A percentile compares a stretch with the other conserved stretches of the same genome.
Evolutionary conservation across 352 stramenopile species (phyloP).

Genomic region (Pythium dissotocum): DNA sequence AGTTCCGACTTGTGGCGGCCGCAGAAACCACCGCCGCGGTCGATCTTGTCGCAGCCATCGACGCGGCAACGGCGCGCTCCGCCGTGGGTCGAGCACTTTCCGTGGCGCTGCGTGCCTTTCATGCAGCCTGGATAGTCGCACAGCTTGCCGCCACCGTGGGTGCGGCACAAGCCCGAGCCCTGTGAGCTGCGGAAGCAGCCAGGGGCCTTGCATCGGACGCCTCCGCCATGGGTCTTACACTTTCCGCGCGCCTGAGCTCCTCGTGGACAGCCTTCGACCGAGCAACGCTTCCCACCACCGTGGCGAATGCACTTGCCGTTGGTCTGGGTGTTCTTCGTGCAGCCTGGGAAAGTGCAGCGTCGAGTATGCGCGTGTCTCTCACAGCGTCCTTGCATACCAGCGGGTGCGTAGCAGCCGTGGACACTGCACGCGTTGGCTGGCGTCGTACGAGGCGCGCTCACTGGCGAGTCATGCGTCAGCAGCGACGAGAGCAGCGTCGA

Average conservation of each 20-base stretch:
- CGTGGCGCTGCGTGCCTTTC: slow-evolving; percentile 49
- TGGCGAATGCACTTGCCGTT: slow-evolving; percentile 39
- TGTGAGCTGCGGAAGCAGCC: slow-evolving; percentile 44
- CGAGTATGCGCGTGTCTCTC: slow-evolving; percentile 11
- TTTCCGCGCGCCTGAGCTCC: slow-evolving; percentile 44
- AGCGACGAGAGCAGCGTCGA: background rate
- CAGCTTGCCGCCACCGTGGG: slow-evolving; percentile 53
- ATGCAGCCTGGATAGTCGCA: slow-evolving; percentile 50
- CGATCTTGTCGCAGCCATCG: slow-evolving; percentile 40
- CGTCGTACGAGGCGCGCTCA: background rate
- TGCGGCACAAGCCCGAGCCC: slow-evolving; percentile 47
- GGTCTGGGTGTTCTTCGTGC: slow-evolving; percentile 40
- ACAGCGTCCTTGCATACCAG: background rate
- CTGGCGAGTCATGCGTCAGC: background rate
- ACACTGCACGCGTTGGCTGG: background rate
- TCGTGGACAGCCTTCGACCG: slow-evolving; percentile 40
- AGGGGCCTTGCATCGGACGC: slow-evolving; percentile 43
- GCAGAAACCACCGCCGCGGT: slow-evolving; percentile 55
- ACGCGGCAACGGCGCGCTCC: slow-evolving; percentile 38
- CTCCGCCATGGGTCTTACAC: slow-evolving; percentile 52
- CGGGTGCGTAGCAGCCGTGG: slow-evolving; percentile 5
- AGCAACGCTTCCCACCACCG: slow-evolving; percentile 38
- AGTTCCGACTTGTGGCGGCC: slow-evolving; percentile 36
- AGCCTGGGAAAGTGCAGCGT: slow-evolving; percentile 30
- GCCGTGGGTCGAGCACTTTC: slow-evolving; percentile 54